phyloP scores from a whole-genome alignment of 768 basidiomycete species.

The Phaeolepiota aurea region DNA sequence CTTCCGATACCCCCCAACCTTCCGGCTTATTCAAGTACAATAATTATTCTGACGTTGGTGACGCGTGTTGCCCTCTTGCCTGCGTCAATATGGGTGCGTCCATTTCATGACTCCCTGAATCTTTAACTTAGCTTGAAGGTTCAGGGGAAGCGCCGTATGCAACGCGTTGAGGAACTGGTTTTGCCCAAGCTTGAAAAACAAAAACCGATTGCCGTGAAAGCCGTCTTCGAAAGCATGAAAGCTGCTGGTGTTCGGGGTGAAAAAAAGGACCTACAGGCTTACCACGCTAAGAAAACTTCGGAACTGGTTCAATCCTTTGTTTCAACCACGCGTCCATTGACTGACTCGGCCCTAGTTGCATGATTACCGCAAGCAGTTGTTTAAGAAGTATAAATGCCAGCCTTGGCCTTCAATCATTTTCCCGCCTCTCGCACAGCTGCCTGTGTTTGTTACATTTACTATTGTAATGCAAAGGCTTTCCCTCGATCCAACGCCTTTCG shows the following conservation, averaged over 20 bases:
- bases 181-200: constrained; percentile 47
- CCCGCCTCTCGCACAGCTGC: constrained; percentile 61
- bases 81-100: constrained; percentile 66
- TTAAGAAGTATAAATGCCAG: constrained; percentile 46
- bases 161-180: constrained; percentile 52
- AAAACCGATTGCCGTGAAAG: constrained; percentile 31
- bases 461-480: constrained; percentile 48
- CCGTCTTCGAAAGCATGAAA: constrained; percentile 46
- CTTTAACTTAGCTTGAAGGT: constrained; percentile 7
- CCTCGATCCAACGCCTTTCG: constrained; percentile 54
- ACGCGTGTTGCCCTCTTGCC: constrained; percentile 61
- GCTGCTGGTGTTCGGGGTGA: constrained; percentile 44
- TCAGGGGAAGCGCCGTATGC: constrained; percentile 55
- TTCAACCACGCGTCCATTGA: neutral
- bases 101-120: constrained; percentile 4
- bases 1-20: constrained; percentile 63
- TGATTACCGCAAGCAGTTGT: constrained; percentile 49
- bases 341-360: constrained; percentile 31
- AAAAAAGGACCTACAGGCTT: constrained; percentile 38
- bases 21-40: constrained; percentile 68
- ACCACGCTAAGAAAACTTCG: constrained; percentile 39
- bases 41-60: constrained; percentile 58
- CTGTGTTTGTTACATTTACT: constrained; percentile 63
- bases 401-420: constrained; percentile 49
- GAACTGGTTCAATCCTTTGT: constrained; percentile 31